These are phyloP conservation scores for Fusarium nematophilum DNA, from an alignment of 2,329 filamentous ascomycete genomes.

Conservation along the genomic window DNA sequence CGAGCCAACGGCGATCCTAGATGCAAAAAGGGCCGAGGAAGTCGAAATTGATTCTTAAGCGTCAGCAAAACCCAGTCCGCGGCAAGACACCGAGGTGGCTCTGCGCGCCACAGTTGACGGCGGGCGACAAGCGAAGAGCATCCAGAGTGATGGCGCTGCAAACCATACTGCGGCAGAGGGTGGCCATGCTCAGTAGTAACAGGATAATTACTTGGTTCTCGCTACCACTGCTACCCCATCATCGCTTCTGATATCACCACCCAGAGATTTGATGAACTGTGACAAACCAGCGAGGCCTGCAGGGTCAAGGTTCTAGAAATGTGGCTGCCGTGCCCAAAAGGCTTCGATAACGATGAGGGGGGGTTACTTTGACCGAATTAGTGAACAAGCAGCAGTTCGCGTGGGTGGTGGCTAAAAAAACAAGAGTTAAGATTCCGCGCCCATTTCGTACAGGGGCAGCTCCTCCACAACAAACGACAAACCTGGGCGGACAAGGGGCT, in stretches of 20 bases:
- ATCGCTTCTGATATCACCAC: constrained; percentile 13
- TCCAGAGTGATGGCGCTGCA: neutral
- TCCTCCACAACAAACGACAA: constrained; percentile 19
- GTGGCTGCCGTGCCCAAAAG: constrained; percentile 31
- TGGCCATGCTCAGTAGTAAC: neutral
- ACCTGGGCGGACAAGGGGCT: constrained; percentile 17
- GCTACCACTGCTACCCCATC: constrained; percentile 3
- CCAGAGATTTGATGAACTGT: constrained; percentile 1
- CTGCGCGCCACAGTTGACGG: neutral
- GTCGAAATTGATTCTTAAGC: neutral
- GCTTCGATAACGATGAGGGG: constrained; percentile 20
- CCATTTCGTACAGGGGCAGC: constrained; percentile 22
- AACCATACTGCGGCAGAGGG: too few relatives aligned
- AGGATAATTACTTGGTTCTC: neutral
- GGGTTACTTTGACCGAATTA: constrained; percentile 24
- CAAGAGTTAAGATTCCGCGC: constrained; percentile 6
- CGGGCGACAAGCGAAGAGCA: neutral
- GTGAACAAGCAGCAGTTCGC: constrained; percentile 21
- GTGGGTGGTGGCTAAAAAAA: constrained; percentile 3
- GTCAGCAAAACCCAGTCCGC: constrained; percentile 1
- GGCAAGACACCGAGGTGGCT: neutral
- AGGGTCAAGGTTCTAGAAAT: constrained; percentile 33
- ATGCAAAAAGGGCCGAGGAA: constrained; percentile 24
- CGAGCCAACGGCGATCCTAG: constrained; percentile 18
- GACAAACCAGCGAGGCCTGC: constrained; percentile 11